Percentiles rank a stretch among this genome's conserved stretches.
phyloP scores from a whole-genome alignment of 495 filamentous ascomycete genomes.

The Bombardia bombarda region DNA sequence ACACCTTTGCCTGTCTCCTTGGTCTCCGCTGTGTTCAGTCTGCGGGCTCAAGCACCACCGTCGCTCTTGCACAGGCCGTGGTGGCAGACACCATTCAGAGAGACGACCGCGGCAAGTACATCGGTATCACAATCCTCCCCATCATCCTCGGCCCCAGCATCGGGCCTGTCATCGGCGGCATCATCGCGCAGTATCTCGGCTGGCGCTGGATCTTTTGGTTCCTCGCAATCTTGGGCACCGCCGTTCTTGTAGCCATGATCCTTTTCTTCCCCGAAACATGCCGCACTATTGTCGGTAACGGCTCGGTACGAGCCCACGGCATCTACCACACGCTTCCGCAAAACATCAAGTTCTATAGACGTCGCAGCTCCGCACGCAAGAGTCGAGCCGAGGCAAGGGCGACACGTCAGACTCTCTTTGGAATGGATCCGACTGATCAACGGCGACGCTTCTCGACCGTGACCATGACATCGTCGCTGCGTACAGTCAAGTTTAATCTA shows the following conservation, averaged over 20 bases:
- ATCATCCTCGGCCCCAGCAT: constrained; percentile 22
- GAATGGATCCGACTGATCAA: too few relatives aligned
- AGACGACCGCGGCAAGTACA: constrained; percentile 44
- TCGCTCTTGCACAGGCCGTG: constrained; percentile 47
- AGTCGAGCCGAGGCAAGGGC: too few relatives aligned
- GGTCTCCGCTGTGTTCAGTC: constrained; percentile 49
- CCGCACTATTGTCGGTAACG: constrained; percentile 58
- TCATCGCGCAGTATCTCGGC: constrained; percentile 50
- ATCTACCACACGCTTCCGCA: constrained; percentile 32
- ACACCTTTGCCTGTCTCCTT: constrained; percentile 42
- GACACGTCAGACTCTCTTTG: too few relatives aligned
- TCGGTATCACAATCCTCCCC: constrained; percentile 29
- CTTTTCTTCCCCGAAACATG: constrained; percentile 53
- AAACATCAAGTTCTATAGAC: constrained; percentile 13
- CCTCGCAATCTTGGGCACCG: constrained; percentile 42
- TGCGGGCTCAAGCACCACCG: constrained; percentile 41
- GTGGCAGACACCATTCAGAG: constrained; percentile 46
- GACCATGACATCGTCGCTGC: too few relatives aligned
- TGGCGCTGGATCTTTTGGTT: constrained; percentile 70
- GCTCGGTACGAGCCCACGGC: constrained; percentile 38
- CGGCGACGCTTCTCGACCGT: background rate
- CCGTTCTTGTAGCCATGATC: constrained; percentile 35
- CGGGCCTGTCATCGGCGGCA: constrained; percentile 42
- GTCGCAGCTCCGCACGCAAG: too few relatives aligned
- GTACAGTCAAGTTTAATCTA: constrained; percentile 37